phyloP scores from a whole-genome alignment of 108 stramenopile genomes.

The Nitzschia sp. region DNA sequence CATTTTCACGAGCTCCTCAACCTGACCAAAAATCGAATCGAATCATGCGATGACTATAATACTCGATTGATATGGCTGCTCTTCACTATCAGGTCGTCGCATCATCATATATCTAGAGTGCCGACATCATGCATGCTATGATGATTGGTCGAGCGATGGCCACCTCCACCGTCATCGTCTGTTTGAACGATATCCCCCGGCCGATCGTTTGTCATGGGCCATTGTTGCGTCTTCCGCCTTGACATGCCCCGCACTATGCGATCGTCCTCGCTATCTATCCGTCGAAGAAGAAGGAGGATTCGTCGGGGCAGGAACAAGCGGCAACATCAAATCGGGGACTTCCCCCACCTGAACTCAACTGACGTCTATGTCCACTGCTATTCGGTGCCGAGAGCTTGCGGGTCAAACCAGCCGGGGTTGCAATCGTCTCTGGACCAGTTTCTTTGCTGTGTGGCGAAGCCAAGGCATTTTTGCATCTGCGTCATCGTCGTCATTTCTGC shows the following conservation, averaged over 20 bases:
- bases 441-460: not conserved
- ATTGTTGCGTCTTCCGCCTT: not conserved
- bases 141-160: not conserved
- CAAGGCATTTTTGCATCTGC: not conserved
- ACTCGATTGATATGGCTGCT: not conserved
- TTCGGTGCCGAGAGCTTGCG: not conserved
- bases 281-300: not conserved
- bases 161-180: not conserved
- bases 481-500: not conserved
- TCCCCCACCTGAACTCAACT: constrained; percentile 1
- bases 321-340: not conserved
- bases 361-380: not conserved
- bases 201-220: not conserved
- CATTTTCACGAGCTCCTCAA: no score
- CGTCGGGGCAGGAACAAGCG: not conserved
- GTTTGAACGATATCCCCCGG: not conserved
- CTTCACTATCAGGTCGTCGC: not conserved
- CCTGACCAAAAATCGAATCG: no score
- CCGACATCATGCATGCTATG: not conserved
- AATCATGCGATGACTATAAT: no score
- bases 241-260: not conserved
- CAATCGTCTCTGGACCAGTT: not conserved
- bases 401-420: not conserved
- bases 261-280: not conserved
- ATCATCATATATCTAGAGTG: not conserved